Base-by-base conservation (phyloP, 139 green algal genomes). In the Auxenochlorella pyrenoidosa region DNA sequence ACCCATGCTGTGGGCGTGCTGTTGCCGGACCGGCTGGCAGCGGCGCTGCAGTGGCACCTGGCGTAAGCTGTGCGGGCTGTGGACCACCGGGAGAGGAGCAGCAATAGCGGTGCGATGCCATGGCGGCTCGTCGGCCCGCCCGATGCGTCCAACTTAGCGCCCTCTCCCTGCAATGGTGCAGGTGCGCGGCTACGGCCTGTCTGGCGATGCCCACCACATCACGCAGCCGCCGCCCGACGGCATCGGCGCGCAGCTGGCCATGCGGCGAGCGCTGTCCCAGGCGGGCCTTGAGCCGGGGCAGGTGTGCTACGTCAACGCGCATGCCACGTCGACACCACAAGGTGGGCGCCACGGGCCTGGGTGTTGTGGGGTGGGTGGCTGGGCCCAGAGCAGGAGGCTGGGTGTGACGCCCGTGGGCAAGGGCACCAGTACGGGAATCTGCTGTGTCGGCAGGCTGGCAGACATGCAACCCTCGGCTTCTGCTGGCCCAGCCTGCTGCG, bases 221-320 rank as follows among this genome's bases (percentile, higher is more conserved):
- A 99, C 97, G 3, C 94, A 97, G 83, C 97, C 97, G 4, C 77
- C 78, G 12, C 44, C 90, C 71, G 81, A 95, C 83, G 89, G 88
- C 30, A 92, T 43, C 3, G 95, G 95, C 5, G 95, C 95, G 13
- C 38, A 75, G 43, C 80, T 92, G 32, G 93, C 93, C 6, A 97
- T 98, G 94, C 59, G 44, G n/a, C 77, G 87, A 16, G 93, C 94
- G 13, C 78, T 97, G 34, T 1, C 41, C 5, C 79, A 92, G 26
- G 91, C 92, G 2, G 94, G 95, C 0, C 8, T 98, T 38, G 4
- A 36, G 0, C 83, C 93, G 0, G 19, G 32, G 0, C 82, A 96
- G 63, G 84, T 99, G 24, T 84, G 79, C 30, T 98, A 99, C 93
- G 83, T 99, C 83, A 99, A 99, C 80, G 97, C 97, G 0, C 97